phyloP scores from a whole-genome alignment of 2,329 filamentous ascomycete genomes.

The Pestalotiopsis sp. region DNA sequence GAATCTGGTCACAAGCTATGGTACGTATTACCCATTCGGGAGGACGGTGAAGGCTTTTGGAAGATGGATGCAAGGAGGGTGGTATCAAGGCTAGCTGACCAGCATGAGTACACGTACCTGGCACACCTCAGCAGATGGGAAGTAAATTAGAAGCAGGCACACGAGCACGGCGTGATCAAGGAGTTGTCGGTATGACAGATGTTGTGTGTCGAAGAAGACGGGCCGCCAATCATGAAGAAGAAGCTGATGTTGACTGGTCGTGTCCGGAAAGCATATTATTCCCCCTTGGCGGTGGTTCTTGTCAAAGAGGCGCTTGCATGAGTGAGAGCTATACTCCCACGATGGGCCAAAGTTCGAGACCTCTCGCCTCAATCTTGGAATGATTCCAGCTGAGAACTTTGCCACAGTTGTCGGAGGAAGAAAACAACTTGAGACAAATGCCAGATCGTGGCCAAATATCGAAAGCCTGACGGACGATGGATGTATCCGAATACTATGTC shows the following conservation, averaged over 20 bases:
- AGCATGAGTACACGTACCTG: constrained; percentile 1
- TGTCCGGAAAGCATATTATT: neutral
- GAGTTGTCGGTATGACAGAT: neutral
- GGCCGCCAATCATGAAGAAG: neutral
- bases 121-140: neutral
- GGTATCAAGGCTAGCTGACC: neutral
- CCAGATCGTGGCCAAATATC: neutral
- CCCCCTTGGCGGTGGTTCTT: neutral
- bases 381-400: neutral
- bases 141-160: neutral
- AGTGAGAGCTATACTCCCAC: neutral
- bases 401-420: neutral
- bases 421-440: neutral
- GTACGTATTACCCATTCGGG: neutral
- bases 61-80: neutral
- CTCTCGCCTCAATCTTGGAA: neutral
- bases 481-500: neutral
- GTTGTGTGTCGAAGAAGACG: neutral
- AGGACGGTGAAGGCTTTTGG: neutral
- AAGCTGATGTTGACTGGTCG: neutral
- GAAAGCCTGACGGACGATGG: neutral
- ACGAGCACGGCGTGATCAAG: neutral
- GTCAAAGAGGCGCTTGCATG: neutral
- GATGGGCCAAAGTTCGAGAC: neutral
- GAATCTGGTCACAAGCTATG: neutral